phyloP scores from a whole-genome alignment of 1,284 basidiomycete species.

The Sporisorium sorghi region DNA sequence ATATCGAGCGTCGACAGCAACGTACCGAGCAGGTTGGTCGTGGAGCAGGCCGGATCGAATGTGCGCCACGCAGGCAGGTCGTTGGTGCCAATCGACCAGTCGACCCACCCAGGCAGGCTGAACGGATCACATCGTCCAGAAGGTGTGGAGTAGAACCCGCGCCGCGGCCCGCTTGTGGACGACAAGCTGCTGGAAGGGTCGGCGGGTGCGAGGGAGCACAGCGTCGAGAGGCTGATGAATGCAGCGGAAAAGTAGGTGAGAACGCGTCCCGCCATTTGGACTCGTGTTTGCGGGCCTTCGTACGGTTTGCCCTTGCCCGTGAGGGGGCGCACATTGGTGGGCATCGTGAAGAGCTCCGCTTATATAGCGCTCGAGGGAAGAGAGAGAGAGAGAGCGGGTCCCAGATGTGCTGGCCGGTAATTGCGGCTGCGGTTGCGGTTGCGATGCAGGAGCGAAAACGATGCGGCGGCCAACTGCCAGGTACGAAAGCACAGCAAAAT shows the following conservation, averaged over 20 bases:
- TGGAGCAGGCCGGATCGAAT: constrained; percentile 52
- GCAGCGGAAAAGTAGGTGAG: constrained; percentile 40
- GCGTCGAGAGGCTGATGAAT: constrained; percentile 30
- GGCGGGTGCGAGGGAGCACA: constrained; percentile 38
- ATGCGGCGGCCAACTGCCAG: no score
- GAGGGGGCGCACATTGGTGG: constrained; percentile 45
- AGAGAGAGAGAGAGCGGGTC: no score
- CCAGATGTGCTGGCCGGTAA: neutral
- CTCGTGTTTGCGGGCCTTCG: constrained; percentile 12
- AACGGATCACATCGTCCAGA: constrained; percentile 52
- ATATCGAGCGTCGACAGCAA: constrained; percentile 45
- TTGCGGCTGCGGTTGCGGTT: no score
- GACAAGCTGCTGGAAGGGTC: neutral
- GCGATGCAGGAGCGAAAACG: no score
- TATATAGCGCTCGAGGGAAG: neutral
- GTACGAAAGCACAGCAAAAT: no score
- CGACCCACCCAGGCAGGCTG: constrained; percentile 53
- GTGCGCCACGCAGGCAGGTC: constrained; percentile 55
- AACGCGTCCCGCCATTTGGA: constrained; percentile 17
- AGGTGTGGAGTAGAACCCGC: constrained; percentile 13
- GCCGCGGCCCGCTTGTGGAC: constrained; percentile 10
- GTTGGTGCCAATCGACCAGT: constrained; percentile 45
- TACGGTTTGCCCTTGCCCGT: constrained; percentile 38
- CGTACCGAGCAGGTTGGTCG: constrained; percentile 37
- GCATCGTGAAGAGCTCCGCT: constrained; percentile 22